Conservation (phyloP, 768 basidiomycete genomes). For the Tylopilus rubrobrunneus region DNA sequence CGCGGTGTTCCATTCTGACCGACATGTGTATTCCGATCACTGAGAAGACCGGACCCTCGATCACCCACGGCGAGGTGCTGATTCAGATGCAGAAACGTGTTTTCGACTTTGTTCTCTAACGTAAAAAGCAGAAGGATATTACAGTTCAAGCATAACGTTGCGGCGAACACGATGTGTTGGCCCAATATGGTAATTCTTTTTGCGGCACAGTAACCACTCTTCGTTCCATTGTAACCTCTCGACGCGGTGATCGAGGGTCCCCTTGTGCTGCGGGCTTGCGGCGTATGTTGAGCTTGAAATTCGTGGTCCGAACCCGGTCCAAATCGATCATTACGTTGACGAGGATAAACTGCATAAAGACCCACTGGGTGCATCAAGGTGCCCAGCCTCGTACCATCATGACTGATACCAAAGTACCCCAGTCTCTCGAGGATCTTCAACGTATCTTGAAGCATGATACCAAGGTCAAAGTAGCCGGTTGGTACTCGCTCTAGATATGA, state of each 20-base stretch:
- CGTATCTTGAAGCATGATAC: constrained; percentile 53
- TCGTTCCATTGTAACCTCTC: too few species aligned
- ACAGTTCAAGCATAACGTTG: too few species aligned
- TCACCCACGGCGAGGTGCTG: neutral
- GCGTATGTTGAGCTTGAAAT: neutral
- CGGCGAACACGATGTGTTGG: too few species aligned
- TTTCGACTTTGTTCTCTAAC: neutral
- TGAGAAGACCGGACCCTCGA: neutral
- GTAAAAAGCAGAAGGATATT: neutral
- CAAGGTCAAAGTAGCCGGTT: constrained; percentile 94
- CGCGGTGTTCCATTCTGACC: too few species aligned
- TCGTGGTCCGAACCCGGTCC: too few species aligned
- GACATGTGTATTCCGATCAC: neutral
- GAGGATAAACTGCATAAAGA: neutral
- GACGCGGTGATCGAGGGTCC: neutral
- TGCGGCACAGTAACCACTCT: too few species aligned
- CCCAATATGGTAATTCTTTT: too few species aligned
- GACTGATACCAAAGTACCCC: constrained; percentile 32
- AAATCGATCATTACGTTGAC: neutral
- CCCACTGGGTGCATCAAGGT: neutral
- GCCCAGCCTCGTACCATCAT: constrained; percentile 6
- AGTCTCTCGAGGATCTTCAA: constrained; percentile 55
- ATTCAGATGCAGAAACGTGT: too few species aligned
- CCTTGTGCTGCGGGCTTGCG: too few species aligned
- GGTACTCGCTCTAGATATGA: constrained; percentile 21